These are phyloP conservation scores for Lichtheimia ornata DNA, from an alignment of 371 early-diverging fungal species.

Conservation along the genomic window DNA sequence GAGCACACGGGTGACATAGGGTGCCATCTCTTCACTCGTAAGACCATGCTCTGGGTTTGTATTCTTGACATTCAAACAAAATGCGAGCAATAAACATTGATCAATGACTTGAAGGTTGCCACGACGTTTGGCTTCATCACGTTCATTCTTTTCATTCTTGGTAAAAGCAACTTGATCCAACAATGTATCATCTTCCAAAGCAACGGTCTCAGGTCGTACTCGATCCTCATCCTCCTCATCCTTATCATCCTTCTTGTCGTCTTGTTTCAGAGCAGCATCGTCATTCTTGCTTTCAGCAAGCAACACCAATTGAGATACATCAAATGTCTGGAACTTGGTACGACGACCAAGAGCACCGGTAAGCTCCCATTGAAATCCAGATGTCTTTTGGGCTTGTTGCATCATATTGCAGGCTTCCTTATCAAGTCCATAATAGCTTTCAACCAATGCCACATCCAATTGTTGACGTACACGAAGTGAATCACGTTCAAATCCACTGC, in stretches of 20 bases:
- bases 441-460: slow-evolving; percentile 76
- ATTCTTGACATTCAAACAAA: slow-evolving; percentile 91
- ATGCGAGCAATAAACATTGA: slow-evolving; percentile 87
- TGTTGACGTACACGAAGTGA: slow-evolving; percentile 63
- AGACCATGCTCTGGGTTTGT: slow-evolving; percentile 91
- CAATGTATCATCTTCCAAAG: slow-evolving; percentile 89
- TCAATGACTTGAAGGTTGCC: slow-evolving; percentile 75
- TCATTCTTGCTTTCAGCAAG: slow-evolving; percentile 68
- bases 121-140: slow-evolving; percentile 45
- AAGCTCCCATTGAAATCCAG: slow-evolving; percentile 80
- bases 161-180: slow-evolving; percentile 78
- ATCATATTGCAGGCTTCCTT: slow-evolving; percentile 68
- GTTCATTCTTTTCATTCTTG: slow-evolving; percentile 41
- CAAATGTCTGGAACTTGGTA: slow-evolving; percentile 90
- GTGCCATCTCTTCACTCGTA: slow-evolving; percentile 91
- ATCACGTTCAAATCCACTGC: slow-evolving; percentile 5
- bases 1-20: slow-evolving; percentile 88
- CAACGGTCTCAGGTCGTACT: slow-evolving; percentile 67
- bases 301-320: slow-evolving; percentile 89
- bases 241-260: slow-evolving; percentile 24
- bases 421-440: slow-evolving; percentile 77
- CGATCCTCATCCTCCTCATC: slow-evolving; percentile 17
- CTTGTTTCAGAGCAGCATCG: slow-evolving; percentile 14
- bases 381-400: slow-evolving; percentile 73
- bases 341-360: slow-evolving; percentile 90